Evolutionary conservation across 495 filamentous ascomycete species (phyloP).

Genomic region (Diplogelasinospora grovesii): DNA sequence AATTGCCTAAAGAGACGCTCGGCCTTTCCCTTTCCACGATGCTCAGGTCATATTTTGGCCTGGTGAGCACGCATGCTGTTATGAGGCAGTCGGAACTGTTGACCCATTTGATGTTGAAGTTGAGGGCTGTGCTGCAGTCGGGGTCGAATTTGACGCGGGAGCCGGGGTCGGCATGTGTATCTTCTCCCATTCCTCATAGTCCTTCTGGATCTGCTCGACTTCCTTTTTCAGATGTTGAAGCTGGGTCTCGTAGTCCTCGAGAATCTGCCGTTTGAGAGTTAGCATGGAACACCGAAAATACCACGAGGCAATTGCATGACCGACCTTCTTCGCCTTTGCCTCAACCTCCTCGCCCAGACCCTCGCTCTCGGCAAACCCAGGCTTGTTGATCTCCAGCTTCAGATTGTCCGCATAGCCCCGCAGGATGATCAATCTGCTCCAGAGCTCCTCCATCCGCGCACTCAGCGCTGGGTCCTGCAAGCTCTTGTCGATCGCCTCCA

Average conservation of each 20-base stretch:
- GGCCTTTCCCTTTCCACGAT: too few species aligned
- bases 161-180: constrained; percentile 33
- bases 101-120: too few species aligned
- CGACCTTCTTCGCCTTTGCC: constrained; percentile 79
- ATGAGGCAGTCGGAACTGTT: too few species aligned
- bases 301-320: constrained; percentile 12
- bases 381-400: constrained; percentile 70
- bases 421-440: constrained; percentile 86
- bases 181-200: constrained; percentile 72
- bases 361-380: constrained; percentile 39
- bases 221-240: constrained; percentile 79
- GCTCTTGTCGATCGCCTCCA: constrained; percentile 63
- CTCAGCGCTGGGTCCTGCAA: constrained; percentile 79
- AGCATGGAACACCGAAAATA: constrained; percentile 1
- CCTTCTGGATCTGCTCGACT: constrained; percentile 66
- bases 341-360: constrained; percentile 69
- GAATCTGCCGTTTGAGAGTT: constrained; percentile 55
- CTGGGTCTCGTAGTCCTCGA: constrained; percentile 86
- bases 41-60: too few species aligned
- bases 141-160: constrained; percentile 19
- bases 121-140: too few species aligned
- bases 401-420: constrained; percentile 72
- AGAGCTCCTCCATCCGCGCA: constrained; percentile 87
- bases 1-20: too few species aligned
- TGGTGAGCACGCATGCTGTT: too few species aligned